Evolutionary conservation across 2,329 filamentous ascomycete genomes (phyloP).

Genomic region (Phyllosticta citriasiana): DNA sequence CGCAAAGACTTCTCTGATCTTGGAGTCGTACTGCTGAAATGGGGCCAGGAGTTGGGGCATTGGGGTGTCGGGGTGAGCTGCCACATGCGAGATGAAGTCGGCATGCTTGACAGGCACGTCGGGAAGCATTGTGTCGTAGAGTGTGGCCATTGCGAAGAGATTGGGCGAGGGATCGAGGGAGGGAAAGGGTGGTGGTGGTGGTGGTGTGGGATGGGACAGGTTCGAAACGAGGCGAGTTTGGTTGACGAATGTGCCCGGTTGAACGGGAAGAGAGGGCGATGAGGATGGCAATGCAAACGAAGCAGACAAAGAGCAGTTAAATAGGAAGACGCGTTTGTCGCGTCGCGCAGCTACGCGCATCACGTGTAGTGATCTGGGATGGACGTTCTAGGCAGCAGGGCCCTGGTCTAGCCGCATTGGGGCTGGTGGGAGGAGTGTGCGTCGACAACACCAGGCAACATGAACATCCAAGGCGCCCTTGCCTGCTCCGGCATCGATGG

Average conservation of each 20-base stretch:
- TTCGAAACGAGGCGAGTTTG: background rate
- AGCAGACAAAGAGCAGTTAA: background rate
- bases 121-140: constrained; percentile 18
- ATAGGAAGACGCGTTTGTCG: background rate
- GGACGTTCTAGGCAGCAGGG: background rate
- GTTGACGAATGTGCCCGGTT: background rate
- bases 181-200: background rate
- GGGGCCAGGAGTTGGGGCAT: constrained; percentile 53
- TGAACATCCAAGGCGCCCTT: background rate
- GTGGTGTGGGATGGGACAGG: background rate
- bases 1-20: constrained; percentile 57
- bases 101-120: constrained; percentile 28
- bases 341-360: background rate
- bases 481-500: too few species aligned
- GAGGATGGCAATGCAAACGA: background rate
- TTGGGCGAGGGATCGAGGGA: background rate
- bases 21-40: constrained; percentile 57
- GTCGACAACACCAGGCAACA: background rate
- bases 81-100: constrained; percentile 44
- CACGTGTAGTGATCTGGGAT: background rate
- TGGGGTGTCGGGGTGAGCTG: constrained; percentile 42
- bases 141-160: background rate
- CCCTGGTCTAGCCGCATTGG: background rate
- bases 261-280: background rate
- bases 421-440: background rate